Conservation (phyloP, 345 rosid species). For the Rubroshorea leprosula region DNA sequence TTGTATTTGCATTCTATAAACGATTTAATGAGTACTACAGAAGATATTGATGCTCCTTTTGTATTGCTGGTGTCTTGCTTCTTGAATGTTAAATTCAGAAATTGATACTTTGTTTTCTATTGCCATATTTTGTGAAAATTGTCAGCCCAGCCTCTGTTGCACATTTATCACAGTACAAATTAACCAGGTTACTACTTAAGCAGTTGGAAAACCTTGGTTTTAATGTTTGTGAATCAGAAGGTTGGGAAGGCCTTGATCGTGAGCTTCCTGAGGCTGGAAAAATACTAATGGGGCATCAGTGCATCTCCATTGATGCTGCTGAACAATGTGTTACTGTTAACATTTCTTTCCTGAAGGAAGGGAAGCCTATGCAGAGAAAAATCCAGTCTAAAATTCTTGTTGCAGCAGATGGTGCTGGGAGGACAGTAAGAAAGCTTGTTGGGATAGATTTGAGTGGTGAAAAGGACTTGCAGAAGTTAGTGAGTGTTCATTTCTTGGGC, state of each 20-base stretch:
- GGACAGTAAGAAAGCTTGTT: conserved; percentile 57
- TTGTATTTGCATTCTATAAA: too few relatives aligned
- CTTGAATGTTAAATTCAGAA: not conserved
- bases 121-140: conserved; percentile 67
- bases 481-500: conserved; percentile 87
- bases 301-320: conserved; percentile 51
- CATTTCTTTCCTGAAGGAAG: conserved; percentile 47
- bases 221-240: conserved; percentile 28
- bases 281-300: conserved; percentile 77
- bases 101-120: conserved; percentile 20
- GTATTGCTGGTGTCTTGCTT: not conserved
- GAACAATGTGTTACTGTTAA: conserved; percentile 47
- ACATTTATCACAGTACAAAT: conserved; percentile 86
- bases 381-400: conserved; percentile 60
- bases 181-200: conserved; percentile 58
- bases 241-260: conserved; percentile 21
- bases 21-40: too few relatives aligned
- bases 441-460: conserved; percentile 68
- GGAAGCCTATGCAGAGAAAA: conserved; percentile 39
- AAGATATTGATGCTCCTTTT: too few relatives aligned
- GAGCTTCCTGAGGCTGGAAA: conserved; percentile 33
- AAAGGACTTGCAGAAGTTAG: conserved; percentile 77
- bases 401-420: conserved; percentile 90
- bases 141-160: conserved; percentile 88
- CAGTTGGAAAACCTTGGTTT: conserved; percentile 55